Conservation (phyloP, 352 stramenopile species). For the Pilasporangium apinafurcum region DNA sequence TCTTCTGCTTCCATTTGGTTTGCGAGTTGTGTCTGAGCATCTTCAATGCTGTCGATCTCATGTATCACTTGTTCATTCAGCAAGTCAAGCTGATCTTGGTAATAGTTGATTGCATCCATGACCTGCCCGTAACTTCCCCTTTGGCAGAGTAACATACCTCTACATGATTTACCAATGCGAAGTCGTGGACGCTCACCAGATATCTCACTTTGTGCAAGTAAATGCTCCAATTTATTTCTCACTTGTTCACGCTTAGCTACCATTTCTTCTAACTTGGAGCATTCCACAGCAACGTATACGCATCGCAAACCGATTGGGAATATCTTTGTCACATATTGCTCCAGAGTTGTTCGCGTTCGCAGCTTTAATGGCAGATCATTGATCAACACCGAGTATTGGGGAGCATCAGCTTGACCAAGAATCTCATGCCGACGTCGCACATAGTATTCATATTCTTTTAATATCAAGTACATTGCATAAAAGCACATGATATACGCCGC, state of each 20-base stretch:
- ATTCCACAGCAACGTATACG: conserved; percentile 72
- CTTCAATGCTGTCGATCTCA: conserved; percentile 61
- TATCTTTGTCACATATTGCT: conserved; percentile 65
- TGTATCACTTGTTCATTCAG: conserved; percentile 52
- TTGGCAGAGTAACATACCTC: conserved; percentile 29
- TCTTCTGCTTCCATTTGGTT: conserved; percentile 26
- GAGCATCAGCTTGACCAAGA: conserved; percentile 36
- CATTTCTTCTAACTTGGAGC: conserved; percentile 39
- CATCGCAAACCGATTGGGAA: conserved; percentile 54
- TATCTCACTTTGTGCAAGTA: conserved; percentile 36
- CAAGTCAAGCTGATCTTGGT: conserved; percentile 39
- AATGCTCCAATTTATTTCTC: conserved; percentile 45
- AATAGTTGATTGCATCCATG: conserved; percentile 63
- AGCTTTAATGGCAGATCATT: conserved; percentile 58
- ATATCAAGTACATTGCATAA: conserved; percentile 50
- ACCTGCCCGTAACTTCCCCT: conserved; percentile 19
- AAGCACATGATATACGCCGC: conserved; percentile 47
- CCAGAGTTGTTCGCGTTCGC: conserved; percentile 48
- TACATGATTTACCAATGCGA: conserved; percentile 37
- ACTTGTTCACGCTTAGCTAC: conserved; percentile 41
- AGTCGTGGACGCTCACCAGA: conserved; percentile 33
- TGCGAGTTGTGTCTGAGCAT: conserved; percentile 42
- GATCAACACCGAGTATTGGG: conserved; percentile 74
- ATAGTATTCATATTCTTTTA: conserved; percentile 64
- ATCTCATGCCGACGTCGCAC: conserved; percentile 50